Base-by-base conservation (phyloP, 1,139 yeast genomes). In the Martiniozyma asiatica region DNA sequence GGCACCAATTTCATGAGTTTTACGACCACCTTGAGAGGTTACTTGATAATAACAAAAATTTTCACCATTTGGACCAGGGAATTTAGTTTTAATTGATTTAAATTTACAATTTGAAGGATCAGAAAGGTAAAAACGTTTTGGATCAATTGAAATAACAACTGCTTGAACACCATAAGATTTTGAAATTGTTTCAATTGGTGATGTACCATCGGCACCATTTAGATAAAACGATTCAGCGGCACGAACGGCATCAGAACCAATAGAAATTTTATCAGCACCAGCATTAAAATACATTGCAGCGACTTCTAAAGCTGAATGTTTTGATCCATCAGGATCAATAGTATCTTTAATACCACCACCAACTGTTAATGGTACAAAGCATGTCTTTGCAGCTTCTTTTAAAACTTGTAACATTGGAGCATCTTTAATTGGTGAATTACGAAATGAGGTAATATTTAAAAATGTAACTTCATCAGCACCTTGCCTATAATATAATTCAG, bases 391-490 rank as follows among this genome's bases (percentile, higher is more conserved):
- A 0, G 97, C 81, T 37, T 63, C 61, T 38, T 68, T 72, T 43
- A 89, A 64, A 2, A 89, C 96, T 47, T 85, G 82, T 35, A 89
- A 62, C 98, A 89, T 89, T 18, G 98, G 98, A 32, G 87, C 73
- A 51, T 89, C 98, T 39, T 68, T 72, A 30, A 87, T 55, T 2
- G 98, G 98, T 13, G 94, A 81, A 54, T 87, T 84, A 51, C 97
- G 68, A 59, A 89, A 89, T 4, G 96, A 84, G 0, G 98, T 89
- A 43, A 89, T 89, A 51, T 89, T 89, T 43, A 89, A 65, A 47
- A 89, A 89, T 0, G 97, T 87, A 22, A 89, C 76, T 55, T 89
- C 98, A 51, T 89, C 98, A 0, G 98, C 97, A 14, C 98, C 98
- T 57, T 89, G 96, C 20, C 66, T 59, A 49, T 81, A 89, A 53